Base-by-base conservation (phyloP, 345 rosid species). In the Barbarea vulgaris region DNA sequence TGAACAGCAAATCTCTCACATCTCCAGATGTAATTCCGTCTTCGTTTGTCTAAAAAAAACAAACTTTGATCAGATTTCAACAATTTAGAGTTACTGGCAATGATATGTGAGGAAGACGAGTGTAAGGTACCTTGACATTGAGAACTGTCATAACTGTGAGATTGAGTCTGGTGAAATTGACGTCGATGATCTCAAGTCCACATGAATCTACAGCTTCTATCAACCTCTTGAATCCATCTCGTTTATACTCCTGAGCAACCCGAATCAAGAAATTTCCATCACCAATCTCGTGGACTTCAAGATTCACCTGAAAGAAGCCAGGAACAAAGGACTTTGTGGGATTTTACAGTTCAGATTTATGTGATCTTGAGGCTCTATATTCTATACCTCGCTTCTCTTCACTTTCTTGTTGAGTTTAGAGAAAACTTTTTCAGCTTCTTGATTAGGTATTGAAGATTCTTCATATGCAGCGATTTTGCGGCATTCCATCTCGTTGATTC, bases 131-230 rank as follows among this genome's bases (percentile, higher is more conserved):
- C 97, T 88, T 85, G 41, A 89, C 92, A 72, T 67, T 79, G 74
- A 92, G 83, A 82, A 83, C 72, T 72, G 82, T 82, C 55, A 85
- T 81, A 70, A 81, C 90, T 63, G 52, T 85, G 47, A 84, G 83
- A 58, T 82, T 28, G 7, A 79, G 79, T 33, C 89, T 88, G 39
- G 89, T 88, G 56, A 95, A 77, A 74, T 88, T 95, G 54, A 87
- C 97, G 77, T 92, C 84, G 17, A 85, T 77, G 27, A 89, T 85
- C 54, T 74, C 81, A 72, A 90, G 84, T 62, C 87, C 93, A 50
- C 78, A 66, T 48, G 87, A 83, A 57, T 82, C 44, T 31, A 92
- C 66, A 55, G 71, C 81, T 60, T 95, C 91, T 81, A 92, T 76
- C 83, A 87, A 54, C 75, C 79, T 87, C 33, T 80, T 69, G 68